These are phyloP conservation scores for Kluyveromyces siamensis DNA, from an alignment of 805 yeast genomes.

Conservation along the genomic window DNA sequence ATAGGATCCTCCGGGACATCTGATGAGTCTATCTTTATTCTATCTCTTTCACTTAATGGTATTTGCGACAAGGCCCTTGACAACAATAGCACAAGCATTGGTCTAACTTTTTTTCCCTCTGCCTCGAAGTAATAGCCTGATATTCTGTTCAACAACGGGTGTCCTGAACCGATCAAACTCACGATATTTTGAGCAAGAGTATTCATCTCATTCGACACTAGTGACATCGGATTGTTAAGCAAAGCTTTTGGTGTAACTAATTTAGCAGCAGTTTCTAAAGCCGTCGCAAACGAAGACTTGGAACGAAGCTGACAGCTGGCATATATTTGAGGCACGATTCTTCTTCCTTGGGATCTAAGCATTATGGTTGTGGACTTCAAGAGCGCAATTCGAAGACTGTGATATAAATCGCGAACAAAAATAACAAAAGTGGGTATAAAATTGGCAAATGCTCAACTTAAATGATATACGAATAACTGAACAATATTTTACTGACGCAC, in stretches of 20 bases:
- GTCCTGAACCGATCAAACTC: conserved; percentile 80
- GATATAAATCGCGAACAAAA: background rate
- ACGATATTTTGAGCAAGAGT: conserved; percentile 82
- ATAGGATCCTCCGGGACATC: conserved; percentile 64
- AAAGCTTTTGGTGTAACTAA: conserved; percentile 56
- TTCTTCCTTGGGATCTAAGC: background rate
- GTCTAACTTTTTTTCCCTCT: conserved; percentile 93
- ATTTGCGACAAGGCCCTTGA: conserved; percentile 73
- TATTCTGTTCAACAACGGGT: conserved; percentile 84
- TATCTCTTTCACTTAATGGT: conserved; percentile 57
- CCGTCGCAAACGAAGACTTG: conserved; percentile 38
- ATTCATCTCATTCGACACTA: conserved; percentile 91
- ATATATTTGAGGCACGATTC: background rate
- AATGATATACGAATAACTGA: too few species aligned
- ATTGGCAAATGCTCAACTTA: background rate
- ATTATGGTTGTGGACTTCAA: background rate
- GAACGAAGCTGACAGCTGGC: conserved; percentile 4
- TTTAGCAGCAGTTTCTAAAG: conserved; percentile 64
- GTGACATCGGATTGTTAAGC: conserved; percentile 74
- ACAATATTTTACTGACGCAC: too few species aligned
- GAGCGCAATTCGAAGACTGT: background rate
- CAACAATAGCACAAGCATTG: conserved; percentile 74
- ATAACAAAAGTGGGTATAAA: background rate
- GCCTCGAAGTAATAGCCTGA: conserved; percentile 93
- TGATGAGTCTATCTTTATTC: conserved; percentile 49